Evolutionary conservation across 2,329 filamentous ascomycete species (phyloP).

Genomic region (Cladorrhinum sp.): DNA sequence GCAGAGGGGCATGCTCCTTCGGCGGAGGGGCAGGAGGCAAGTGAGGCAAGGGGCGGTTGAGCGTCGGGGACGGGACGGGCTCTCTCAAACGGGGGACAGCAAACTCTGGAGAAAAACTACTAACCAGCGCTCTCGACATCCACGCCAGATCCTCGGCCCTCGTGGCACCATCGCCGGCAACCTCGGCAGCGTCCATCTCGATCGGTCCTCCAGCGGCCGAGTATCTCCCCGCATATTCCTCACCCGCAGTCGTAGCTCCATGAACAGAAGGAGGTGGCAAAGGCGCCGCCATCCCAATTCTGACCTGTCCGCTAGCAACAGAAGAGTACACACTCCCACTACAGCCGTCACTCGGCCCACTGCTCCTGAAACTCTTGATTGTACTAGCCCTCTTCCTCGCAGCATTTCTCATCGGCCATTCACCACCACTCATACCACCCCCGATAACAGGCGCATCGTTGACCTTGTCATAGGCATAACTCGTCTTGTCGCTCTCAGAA

Average conservation of each 20-base stretch:
- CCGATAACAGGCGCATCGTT: not conserved
- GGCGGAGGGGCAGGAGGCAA: slow-evolving; percentile 1
- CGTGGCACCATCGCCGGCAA: not conserved
- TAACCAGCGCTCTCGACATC: slow-evolving; percentile 25
- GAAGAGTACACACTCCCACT: not conserved
- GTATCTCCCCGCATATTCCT: not conserved
- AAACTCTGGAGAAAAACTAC: slow-evolving; percentile 5
- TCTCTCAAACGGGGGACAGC: slow-evolving; percentile 1
- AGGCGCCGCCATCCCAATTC: not conserved
- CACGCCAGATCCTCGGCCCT: slow-evolving; percentile 21
- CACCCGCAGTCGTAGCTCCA: not conserved
- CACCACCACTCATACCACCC: not conserved
- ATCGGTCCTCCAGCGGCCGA: not conserved
- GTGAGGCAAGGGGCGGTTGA: not conserved
- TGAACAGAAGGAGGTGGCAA: not conserved
- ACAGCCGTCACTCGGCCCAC: not conserved
- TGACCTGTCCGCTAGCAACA: not conserved
- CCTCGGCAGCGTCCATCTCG: slow-evolving; percentile 3
- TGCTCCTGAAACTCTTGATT: not conserved
- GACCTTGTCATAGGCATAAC: not conserved
- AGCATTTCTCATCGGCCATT: not conserved
- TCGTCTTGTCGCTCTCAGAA: not conserved
- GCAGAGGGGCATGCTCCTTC: slow-evolving; percentile 1
- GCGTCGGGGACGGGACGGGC: not conserved
- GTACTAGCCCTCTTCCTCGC: not conserved